Evolutionary conservation across 2,329 filamentous ascomycete species (phyloP), one percentile per base, ranked within the genome.

Genomic region (Trichoderma hamatum): DNA sequence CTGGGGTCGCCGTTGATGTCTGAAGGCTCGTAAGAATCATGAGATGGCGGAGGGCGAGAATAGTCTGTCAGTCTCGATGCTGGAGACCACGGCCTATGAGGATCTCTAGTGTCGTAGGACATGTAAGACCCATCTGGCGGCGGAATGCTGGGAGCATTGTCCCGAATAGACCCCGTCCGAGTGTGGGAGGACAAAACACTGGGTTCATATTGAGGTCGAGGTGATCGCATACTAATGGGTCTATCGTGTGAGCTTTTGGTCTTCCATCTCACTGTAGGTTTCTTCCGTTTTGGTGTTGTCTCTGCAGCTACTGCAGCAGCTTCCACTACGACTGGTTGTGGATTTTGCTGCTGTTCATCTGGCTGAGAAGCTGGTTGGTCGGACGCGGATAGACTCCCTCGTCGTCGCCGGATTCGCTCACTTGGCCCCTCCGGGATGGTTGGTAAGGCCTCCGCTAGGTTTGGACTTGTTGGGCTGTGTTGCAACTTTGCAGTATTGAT

Each of bases 1-100:
- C 96, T 84, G 7, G 96, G 94, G 71, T 89, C 94, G 60, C 96
- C 96, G 75, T 98, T 95, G 70, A 98, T 81, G 74, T 97, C 94
- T 26, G 90, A 86, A 0, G 94, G 93, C 79, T 98, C 96, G 79
- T 96, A 98, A 4, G 89, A 85, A 28, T 90, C 83, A 72, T 84
- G 89, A 0, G 89, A 88, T 1, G 92, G 88, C 3, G 93, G 90
- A 10, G 92, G 91, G 63, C 92, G 86, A 32, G 86, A 80, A 79
- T 92, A 93, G 70, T 94, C 92, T 1, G 82, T 82, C 65, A 79
- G 76, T 59, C 79, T 76, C 70, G 82, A 81, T 19, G 84, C 84
- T 0, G 88, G 86, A 1, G 85, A 84, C 86, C 88, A 91, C 2
- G 87, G 83, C 68, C 88, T 82, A 1, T 85, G 85, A 0, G 69